Base-by-base conservation (phyloP, 1,284 basidiomycete genomes). In the Tremellales sp. region DNA sequence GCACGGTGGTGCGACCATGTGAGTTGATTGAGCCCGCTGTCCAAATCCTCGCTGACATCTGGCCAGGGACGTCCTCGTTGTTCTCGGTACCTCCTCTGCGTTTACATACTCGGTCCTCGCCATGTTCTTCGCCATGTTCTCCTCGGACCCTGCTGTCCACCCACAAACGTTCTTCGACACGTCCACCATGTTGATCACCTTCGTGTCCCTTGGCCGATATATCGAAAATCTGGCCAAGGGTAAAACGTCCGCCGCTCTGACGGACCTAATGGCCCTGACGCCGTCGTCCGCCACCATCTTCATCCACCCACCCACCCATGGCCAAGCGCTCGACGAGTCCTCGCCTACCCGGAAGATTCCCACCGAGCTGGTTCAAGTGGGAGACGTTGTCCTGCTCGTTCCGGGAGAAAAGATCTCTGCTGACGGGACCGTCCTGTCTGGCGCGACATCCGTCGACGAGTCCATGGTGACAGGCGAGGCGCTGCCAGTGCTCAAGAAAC, bases 131-230 rank as follows among this genome's bases (percentile, higher is more conserved):
- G 82, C 85, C 28, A 76, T 81, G 19, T 81, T 86, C 73, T 58
- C 61, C 13, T 60, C 65, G 1, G 58, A 65, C 41, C 77, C 82
- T 0, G 79, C 80, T 45, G 87, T 80, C 66, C 83, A 80, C 29
- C 94, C 95, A 1, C 81, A 87, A 65, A 83, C 92, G 26, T 98
- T 97, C 76, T 98, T 98, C 74, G 95, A 99, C 74, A 98, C 95
- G 1, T 93, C 88, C 61, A 95, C 93, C 14, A 98, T 98, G 95
- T 77, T 99, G 48, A 87, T 99, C 78, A 91, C 86, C 72, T 98
- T 98, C 68, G 88, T 97, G 59, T 91, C 90, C 4, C 81, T 98
- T 25, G 95, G 94, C 1, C 83, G 95, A 32, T 97, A 87, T 74
- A 80, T 98, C 43, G 95, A 98, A 74, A 98, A 97, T 73, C 80